Conservation (phyloP, 2,329 filamentous ascomycete genomes). For the Colletotrichum sidae region DNA sequence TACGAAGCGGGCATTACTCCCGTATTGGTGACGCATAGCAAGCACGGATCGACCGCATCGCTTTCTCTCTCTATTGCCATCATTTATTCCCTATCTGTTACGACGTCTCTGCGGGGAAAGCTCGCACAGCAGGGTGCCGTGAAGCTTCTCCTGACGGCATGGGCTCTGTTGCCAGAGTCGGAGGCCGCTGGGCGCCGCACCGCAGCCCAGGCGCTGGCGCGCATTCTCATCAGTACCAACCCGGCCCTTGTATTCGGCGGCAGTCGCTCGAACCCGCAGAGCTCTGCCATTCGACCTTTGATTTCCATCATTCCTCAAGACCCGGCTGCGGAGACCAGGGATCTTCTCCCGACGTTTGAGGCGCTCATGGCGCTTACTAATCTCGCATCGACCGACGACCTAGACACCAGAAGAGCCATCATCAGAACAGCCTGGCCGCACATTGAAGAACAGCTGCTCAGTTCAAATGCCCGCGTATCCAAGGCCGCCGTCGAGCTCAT, state of each 20-base stretch:
- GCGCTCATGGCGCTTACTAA: constrained; percentile 93
- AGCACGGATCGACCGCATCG: constrained; percentile 76
- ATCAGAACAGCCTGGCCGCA: constrained; percentile 79
- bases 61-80: constrained; percentile 81
- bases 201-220: constrained; percentile 83
- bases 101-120: constrained; percentile 77
- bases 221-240: constrained; percentile 88
- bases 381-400: constrained; percentile 82
- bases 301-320: constrained; percentile 78
- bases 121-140: constrained; percentile 96
- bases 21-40: constrained; percentile 80
- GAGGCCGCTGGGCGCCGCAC: constrained; percentile 62
- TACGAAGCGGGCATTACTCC: constrained; percentile 84
- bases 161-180: constrained; percentile 69
- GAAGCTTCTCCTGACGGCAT: constrained; percentile 81
- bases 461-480: constrained; percentile 78
- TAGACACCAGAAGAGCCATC: constrained; percentile 74
- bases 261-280: constrained; percentile 77
- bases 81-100: constrained; percentile 80
- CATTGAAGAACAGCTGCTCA: constrained; percentile 86
- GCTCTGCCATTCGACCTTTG: constrained; percentile 85
- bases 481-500: constrained; percentile 89
- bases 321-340: constrained; percentile 71
- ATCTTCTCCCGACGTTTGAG: constrained; percentile 92
- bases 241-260: constrained; percentile 86